Evolutionary conservation across 2,329 filamentous ascomycete genomes (phyloP).

Genomic region (Talaromyces sp.): DNA sequence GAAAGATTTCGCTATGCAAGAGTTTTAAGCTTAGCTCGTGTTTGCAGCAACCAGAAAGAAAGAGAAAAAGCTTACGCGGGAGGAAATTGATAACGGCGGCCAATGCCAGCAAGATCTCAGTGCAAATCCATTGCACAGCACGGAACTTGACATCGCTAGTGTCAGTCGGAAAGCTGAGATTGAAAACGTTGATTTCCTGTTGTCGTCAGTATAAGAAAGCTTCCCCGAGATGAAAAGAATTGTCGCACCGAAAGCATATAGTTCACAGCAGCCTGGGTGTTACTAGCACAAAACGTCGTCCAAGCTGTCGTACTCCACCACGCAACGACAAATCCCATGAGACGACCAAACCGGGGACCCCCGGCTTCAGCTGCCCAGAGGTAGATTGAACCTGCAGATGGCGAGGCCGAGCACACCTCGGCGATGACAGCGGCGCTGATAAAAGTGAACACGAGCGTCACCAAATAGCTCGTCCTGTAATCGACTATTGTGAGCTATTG

Average conservation of each 20-base stretch:
- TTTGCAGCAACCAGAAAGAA: not conserved
- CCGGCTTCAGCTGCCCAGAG: constrained; percentile 59
- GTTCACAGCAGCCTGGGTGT: constrained; percentile 49
- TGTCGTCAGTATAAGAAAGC: not conserved
- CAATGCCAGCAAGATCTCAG: constrained; percentile 49
- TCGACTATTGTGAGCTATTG: not conserved
- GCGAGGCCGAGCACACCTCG: constrained; percentile 57
- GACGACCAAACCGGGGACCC: constrained; percentile 50
- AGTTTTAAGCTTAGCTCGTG: constrained; percentile 20
- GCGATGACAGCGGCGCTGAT: constrained; percentile 59
- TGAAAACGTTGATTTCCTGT: constrained; percentile 55
- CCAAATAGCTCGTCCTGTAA: constrained; percentile 54
- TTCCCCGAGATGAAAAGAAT: constrained; percentile 9
- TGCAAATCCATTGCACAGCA: constrained; percentile 58
- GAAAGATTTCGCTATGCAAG: constrained; percentile 38
- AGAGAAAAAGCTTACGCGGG: constrained; percentile 38
- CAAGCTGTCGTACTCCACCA: constrained; percentile 62
- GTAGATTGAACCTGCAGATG: constrained; percentile 57
- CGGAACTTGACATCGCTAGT: constrained; percentile 53
- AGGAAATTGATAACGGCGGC: constrained; percentile 49
- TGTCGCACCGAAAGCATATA: constrained; percentile 48
- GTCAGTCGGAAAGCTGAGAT: constrained; percentile 53
- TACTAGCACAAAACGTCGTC: constrained; percentile 57
- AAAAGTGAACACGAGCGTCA: constrained; percentile 58
- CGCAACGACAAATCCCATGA: constrained; percentile 58